Evolutionary conservation across 2,329 filamentous ascomycete species (phyloP).

Genomic region (Alternaria sp.): DNA sequence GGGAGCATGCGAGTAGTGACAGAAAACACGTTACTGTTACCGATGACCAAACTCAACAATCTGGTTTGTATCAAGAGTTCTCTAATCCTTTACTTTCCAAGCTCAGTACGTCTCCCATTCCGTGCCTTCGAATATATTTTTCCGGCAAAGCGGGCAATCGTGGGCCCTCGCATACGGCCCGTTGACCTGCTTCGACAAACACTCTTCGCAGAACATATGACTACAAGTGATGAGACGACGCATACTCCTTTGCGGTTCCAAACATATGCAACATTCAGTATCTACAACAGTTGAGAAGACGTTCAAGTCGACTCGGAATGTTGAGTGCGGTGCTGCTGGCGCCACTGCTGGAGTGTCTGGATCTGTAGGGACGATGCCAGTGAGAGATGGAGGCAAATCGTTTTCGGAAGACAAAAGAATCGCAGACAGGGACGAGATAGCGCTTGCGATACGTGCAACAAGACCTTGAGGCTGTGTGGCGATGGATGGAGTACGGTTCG

Average conservation of each 20-base stretch:
- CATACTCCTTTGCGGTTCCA: slow-evolving; percentile 7
- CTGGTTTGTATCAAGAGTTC: neutral
- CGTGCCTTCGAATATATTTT: neutral
- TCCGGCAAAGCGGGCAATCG: slow-evolving; percentile 8
- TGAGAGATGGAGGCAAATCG: neutral
- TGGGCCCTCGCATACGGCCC: neutral
- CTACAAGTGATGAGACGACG: slow-evolving; percentile 6
- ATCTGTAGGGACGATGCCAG: neutral
- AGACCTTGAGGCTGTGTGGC: neutral
- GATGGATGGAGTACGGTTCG: neutral
- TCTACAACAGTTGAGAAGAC: slow-evolving; percentile 2
- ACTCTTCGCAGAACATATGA: slow-evolving; percentile 8
- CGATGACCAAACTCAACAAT: neutral
- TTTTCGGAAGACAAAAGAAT: neutral
- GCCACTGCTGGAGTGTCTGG: neutral
- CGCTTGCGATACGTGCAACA: neutral
- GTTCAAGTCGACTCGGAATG: neutral
- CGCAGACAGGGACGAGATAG: slow-evolving; percentile 1
- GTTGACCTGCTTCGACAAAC: slow-evolving; percentile 1
- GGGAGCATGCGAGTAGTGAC: neutral
- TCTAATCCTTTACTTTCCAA: neutral
- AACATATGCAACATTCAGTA: slow-evolving; percentile 9
- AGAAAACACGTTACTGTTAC: neutral
- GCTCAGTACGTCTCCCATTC: neutral
- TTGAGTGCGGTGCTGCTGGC: neutral